These are phyloP conservation scores for Camellia sinensis DNA, from an alignment of 148 eudicot species.

Conservation along the genomic window DNA sequence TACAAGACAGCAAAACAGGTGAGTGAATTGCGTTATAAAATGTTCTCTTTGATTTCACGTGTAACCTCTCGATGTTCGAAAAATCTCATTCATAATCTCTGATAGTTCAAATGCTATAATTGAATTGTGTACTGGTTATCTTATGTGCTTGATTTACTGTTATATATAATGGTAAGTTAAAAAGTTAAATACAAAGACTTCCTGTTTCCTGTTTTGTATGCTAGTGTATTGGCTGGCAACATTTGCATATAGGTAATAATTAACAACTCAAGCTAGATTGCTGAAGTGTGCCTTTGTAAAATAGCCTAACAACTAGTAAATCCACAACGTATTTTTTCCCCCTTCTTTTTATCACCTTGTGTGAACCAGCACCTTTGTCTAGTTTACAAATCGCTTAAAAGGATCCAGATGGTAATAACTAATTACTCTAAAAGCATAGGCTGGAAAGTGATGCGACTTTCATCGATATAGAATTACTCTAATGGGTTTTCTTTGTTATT, in stretches of 20 bases:
- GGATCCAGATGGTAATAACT: not conserved
- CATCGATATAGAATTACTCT: not conserved
- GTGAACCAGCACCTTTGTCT: not conserved
- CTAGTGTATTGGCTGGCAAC: too few relatives aligned
- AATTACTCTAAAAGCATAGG: not conserved
- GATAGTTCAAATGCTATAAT: not conserved
- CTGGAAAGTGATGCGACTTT: not conserved
- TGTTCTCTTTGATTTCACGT: not conserved
- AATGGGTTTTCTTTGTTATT: not conserved
- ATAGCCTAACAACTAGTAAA: not conserved
- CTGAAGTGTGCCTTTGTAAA: not conserved
- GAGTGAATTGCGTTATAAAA: constrained; percentile 21
- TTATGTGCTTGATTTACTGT: not conserved
- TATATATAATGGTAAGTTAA: not conserved
- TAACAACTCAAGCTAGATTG: not conserved
- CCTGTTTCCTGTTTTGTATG: not conserved
- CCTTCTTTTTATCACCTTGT: not conserved
- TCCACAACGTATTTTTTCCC: too few relatives aligned
- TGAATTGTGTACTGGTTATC: not conserved
- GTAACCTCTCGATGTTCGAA: not conserved
- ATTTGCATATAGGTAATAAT: not conserved
- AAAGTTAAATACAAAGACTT: not conserved
- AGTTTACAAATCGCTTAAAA: not conserved
- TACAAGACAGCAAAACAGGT: constrained; percentile 43
- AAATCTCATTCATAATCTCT: not conserved